Base-by-base conservation (phyloP, 345 rosid genomes). In the Salix purpurea region DNA sequence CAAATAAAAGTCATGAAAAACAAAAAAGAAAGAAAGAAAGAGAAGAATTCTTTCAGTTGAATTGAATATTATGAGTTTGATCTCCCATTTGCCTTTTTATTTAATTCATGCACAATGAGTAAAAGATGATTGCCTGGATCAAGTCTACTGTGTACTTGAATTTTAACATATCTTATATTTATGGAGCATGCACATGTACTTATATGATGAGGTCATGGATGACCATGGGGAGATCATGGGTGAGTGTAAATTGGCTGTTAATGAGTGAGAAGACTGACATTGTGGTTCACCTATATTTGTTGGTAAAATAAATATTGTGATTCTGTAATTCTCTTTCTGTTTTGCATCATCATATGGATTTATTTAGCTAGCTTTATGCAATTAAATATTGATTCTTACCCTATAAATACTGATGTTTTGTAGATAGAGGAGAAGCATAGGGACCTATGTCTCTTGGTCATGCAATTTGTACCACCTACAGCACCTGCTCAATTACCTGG, bases 351-450 rank as follows among this genome's bases (percentile, higher is more conserved):
- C 14, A 19, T 18, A 52, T 52, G 58, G 19, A 19, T 52, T 52
- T 52, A 2, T 52, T 52, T 52, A 24, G 16, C 52, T 67, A 18
- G 36, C 1, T 42, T 65, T 28, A 54, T 76, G 73, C 11, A 65
- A 6, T 52, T 39, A 16, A 36, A 26, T 71, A 52, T 24, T 15
- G 24, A 66, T 42, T 28, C n/a, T 42, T 40, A 65, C 26, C 34
- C 70, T 50, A 23, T 23, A 56, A 30, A 69, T 74, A 15, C n/a
- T 36, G 77, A 5, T 80, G 76, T 68, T 82, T 60, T 80, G 81
- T 86, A 95, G 99, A 96, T 96, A 32, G 99, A 96, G 86, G 98
- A 93, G 82, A 93, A 92, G 90, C 98, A 94, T 75, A 87, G 94
- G 81, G 93, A 91, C 74, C 90, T 96, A 23, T 96, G 98, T 84